Conservation (phyloP, 2,329 filamentous ascomycete species). For the Rhynchosporium agropyri region DNA sequence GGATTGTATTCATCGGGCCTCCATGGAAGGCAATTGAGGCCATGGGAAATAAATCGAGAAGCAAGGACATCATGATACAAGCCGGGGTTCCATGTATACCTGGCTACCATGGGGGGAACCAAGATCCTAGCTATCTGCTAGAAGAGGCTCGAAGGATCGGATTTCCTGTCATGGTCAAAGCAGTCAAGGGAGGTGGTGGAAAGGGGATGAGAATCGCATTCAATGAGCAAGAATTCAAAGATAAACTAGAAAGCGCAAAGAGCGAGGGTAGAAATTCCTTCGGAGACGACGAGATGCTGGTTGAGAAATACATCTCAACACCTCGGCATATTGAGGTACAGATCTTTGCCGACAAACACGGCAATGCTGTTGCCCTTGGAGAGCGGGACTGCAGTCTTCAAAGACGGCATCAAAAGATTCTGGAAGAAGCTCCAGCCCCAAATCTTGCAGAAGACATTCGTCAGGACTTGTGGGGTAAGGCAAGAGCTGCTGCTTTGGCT, state of each 20-base stretch:
- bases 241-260: slow-evolving; percentile 71
- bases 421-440: slow-evolving; percentile 86
- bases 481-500: slow-evolving; percentile 67
- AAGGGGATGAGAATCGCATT: slow-evolving; percentile 82
- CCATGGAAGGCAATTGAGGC: slow-evolving; percentile 79
- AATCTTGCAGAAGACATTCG: slow-evolving; percentile 60
- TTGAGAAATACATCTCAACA: slow-evolving; percentile 79
- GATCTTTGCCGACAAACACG: slow-evolving; percentile 81
- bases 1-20: slow-evolving; percentile 92
- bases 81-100: slow-evolving; percentile 97
- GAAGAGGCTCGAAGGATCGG: slow-evolving; percentile 70
- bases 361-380: slow-evolving; percentile 79
- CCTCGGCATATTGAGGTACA: slow-evolving; percentile 89
- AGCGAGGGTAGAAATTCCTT: slow-evolving; percentile 79
- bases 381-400: slow-evolving; percentile 90
- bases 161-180: slow-evolving; percentile 77
- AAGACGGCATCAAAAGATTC: slow-evolving; percentile 84
- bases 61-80: slow-evolving; percentile 94
- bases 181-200: slow-evolving; percentile 77
- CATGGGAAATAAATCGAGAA: slow-evolving; percentile 92
- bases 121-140: slow-evolving; percentile 64
- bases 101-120: slow-evolving; percentile 88
- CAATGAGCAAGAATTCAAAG: slow-evolving; percentile 67
- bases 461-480: slow-evolving; percentile 66
- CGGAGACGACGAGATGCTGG: slow-evolving; percentile 81